Conservation (phyloP, 192 early-diverging fungal genomes). For the Coemansia sp. region DNA sequence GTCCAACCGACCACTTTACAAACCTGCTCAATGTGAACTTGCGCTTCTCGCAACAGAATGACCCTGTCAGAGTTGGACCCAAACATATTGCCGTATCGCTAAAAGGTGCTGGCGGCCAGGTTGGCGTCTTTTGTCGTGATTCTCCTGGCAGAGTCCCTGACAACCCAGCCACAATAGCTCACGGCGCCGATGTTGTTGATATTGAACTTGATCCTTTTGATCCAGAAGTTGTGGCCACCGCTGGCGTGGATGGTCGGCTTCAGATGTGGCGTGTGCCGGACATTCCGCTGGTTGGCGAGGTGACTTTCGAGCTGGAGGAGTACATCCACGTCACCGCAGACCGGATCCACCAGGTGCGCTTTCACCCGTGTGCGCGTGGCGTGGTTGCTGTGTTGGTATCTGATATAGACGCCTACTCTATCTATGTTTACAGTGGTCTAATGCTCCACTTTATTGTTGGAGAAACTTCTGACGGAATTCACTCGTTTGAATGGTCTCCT, state of each 20-base stretch:
- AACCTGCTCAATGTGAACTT: conserved; percentile 51
- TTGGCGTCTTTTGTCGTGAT: conserved; percentile 64
- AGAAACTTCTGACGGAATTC: conserved; percentile 31
- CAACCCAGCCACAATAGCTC: conserved; percentile 27
- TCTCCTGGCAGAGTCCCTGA: conserved; percentile 62
- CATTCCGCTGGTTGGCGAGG: conserved; percentile 13
- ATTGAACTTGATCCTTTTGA: conserved; percentile 78
- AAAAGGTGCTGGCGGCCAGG: conserved; percentile 73
- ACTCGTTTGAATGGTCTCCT: conserved; percentile 58
- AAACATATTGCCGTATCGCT: conserved; percentile 71
- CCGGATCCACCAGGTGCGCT: conserved; percentile 38
- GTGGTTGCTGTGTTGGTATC: conserved; percentile 35
- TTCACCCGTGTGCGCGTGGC: conserved; percentile 35
- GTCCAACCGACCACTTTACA: conserved; percentile 63
- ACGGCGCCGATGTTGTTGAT: conserved; percentile 58
- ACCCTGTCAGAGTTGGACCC: conserved; percentile 49
- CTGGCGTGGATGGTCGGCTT: conserved; percentile 33
- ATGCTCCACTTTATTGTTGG: conserved; percentile 32
- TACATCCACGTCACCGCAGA: conserved; percentile 39
- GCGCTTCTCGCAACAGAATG: conserved; percentile 37
- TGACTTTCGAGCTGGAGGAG: conserved; percentile 40
- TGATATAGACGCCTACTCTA: conserved; percentile 18
- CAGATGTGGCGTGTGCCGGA: conserved; percentile 50
- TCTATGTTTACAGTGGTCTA: conserved; percentile 42
- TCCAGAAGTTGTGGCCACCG: conserved; percentile 35